Base-by-base conservation (phyloP, 495 filamentous ascomycete genomes). In the Tirmania nivea region DNA sequence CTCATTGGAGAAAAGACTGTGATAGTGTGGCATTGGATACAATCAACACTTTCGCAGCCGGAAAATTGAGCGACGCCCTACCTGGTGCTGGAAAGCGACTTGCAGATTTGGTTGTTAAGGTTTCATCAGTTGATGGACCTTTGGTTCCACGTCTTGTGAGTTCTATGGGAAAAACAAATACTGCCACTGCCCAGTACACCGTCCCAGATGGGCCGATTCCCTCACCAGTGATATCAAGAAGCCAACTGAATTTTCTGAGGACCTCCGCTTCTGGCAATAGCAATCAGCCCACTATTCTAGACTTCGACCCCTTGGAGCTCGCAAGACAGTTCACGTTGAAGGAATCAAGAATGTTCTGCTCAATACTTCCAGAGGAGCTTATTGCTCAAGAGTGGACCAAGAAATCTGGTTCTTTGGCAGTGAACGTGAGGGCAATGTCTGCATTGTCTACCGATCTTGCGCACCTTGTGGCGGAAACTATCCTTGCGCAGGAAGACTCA, bases 381-480 rank as follows among this genome's bases (percentile, higher is more conserved):
- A 72, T 99, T 19, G 87, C 79, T 10, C 82, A 80, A 0, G 88
- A 92, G 63, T 96, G 92, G 92, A 90, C 78, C 61, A 93, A 89
- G 68, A 83, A 84, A 60, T 73, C 73, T 0, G 82, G 78, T 14
- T 80, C 76, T 6, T 74, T 83, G 55, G 84, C 92, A 3, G 78
- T 82, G n/a, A 94, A 95, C 59, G 90, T 96, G 17, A 82, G 88
- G 58, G 83, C 85, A 14, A 94, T 96, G 87, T 92, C 89, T 6
- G 79, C 81, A 2, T 70, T 96, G 50, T 92, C 90, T 0, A 96
- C 84, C 0, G 86, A 94, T 54, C 70, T 96, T 25, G 83, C 88
- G 10, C 87, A 94, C 63, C 72, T 96, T 20, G 92, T 99, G 19
- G 86, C 86, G n/a, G 92, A 96, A 65, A 93, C 83, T 2, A 94